Evolutionary conservation across 257 asterid genomes (phyloP).

Genomic region (Marsdenia floribunda): DNA sequence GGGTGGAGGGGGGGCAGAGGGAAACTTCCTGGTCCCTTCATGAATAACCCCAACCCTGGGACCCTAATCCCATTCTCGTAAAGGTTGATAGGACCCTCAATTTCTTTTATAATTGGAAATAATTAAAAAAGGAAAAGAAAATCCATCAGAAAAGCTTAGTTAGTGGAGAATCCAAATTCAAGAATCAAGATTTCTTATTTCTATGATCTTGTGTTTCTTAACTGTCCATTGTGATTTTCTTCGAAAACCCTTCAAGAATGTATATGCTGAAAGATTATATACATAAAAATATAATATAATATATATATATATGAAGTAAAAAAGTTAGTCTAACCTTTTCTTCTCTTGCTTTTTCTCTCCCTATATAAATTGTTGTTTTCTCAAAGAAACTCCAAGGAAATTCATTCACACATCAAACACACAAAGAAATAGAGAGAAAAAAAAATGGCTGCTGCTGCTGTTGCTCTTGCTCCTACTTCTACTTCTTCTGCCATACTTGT

Average conservation of each 20-base stretch:
- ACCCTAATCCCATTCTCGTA: slow-evolving; percentile 6
- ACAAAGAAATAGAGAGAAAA: background rate
- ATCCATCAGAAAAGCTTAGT: background rate
- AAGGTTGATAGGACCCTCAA: slow-evolving; percentile 6
- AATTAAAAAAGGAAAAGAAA: background rate
- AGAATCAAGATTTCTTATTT: background rate
- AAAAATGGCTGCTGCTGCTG: slow-evolving; percentile 10
- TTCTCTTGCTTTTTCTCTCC: slow-evolving; percentile 2
- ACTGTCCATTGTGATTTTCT: background rate
- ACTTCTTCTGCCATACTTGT: background rate
- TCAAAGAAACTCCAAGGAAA: slow-evolving; percentile 6
- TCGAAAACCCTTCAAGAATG: background rate
- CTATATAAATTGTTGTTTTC: slow-evolving; percentile 16
- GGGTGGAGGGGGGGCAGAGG: background rate
- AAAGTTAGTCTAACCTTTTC: slow-evolving; percentile 11
- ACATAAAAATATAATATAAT: too few species aligned
- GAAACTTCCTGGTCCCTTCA: slow-evolving; percentile 20
- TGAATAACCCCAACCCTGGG: slow-evolving; percentile 2
- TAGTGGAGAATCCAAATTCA: slow-evolving; percentile 14
- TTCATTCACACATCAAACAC: background rate
- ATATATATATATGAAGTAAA: too few species aligned
- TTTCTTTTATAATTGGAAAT: slow-evolving; percentile 4
- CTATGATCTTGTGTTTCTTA: background rate
- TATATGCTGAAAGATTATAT: background rate
- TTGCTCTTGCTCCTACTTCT: background rate